A percentile compares a stretch with the other conserved stretches of the same genome.
Conservation (phyloP, 805 yeast genomes). For the Kazachstania africana region DNA sequence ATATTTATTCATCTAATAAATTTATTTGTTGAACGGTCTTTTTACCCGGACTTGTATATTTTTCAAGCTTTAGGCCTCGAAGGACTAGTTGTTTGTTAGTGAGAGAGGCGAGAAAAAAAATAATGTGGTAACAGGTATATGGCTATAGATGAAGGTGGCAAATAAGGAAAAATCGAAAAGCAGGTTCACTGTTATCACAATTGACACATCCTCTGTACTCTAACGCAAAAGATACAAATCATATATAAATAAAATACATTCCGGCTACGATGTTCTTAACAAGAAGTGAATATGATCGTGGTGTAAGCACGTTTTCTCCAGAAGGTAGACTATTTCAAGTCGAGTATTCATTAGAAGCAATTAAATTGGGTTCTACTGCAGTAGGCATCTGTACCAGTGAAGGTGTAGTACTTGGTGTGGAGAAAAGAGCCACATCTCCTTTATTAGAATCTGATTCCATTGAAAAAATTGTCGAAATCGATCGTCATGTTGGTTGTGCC, state of each 20-base stretch:
- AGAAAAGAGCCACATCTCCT: conserved; percentile 90
- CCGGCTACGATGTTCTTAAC: conserved; percentile 94
- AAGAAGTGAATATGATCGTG: conserved; percentile 99
- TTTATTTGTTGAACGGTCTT: no score
- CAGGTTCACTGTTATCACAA: no score
- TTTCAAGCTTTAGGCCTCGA: no score
- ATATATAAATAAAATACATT: no score
- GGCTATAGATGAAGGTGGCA: no score
- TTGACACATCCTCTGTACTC: no score
- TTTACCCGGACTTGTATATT: no score
- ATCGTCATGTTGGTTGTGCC: conserved; percentile 91
- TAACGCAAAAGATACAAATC: background rate
- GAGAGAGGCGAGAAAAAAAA: no score
- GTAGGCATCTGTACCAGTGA: conserved; percentile 92
- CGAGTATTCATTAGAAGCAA: conserved; percentile 94
- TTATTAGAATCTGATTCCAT: conserved; percentile 84
- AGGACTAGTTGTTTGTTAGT: no score
- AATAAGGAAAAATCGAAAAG: no score
- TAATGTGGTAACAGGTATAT: no score
- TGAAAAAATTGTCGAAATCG: conserved; percentile 93
- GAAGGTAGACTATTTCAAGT: conserved; percentile 98
- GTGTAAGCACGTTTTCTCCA: conserved; percentile 96
- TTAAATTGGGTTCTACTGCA: conserved; percentile 84
- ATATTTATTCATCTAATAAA: no score
- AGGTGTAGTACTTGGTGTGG: conserved; percentile 94